phyloP scores from a whole-genome alignment of 352 stramenopile species.

The Globisporangium barbulae region DNA sequence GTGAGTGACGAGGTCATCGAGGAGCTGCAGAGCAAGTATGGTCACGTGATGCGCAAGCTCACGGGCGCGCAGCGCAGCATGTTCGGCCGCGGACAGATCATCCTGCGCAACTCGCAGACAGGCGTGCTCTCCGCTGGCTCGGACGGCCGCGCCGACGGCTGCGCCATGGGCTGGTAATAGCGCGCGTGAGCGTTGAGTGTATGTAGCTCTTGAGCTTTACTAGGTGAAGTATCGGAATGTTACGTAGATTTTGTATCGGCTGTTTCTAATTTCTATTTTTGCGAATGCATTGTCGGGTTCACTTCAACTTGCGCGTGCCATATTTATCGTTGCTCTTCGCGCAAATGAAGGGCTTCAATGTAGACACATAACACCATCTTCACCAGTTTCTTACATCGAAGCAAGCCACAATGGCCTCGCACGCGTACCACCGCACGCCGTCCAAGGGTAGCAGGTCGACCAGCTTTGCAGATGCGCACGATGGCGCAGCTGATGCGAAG shows the following conservation, averaged over 20 bases:
- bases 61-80: slow-evolving; percentile 32
- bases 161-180: slow-evolving; percentile 84
- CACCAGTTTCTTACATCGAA: background rate
- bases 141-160: slow-evolving; percentile 93
- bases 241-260: background rate
- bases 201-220: background rate
- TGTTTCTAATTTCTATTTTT: background rate
- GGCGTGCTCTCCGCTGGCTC: slow-evolving; percentile 94
- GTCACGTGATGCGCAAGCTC: slow-evolving; percentile 65
- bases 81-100: slow-evolving; percentile 87
- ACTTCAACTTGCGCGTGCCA: background rate
- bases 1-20: slow-evolving; percentile 62
- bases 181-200: too few relatives aligned
- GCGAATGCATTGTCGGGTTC: background rate
- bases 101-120: slow-evolving; percentile 65
- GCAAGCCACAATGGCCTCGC: background rate
- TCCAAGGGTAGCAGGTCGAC: background rate
- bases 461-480: background rate
- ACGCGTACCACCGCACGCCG: background rate
- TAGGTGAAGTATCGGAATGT: background rate
- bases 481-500: background rate
- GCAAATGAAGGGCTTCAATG: background rate
- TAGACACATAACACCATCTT: background rate
- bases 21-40: slow-evolving; percentile 63
- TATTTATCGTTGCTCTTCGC: background rate